These are phyloP conservation scores for Auricularia heimuer DNA, from an alignment of 768 basidiomycete genomes.

Conservation along the genomic window DNA sequence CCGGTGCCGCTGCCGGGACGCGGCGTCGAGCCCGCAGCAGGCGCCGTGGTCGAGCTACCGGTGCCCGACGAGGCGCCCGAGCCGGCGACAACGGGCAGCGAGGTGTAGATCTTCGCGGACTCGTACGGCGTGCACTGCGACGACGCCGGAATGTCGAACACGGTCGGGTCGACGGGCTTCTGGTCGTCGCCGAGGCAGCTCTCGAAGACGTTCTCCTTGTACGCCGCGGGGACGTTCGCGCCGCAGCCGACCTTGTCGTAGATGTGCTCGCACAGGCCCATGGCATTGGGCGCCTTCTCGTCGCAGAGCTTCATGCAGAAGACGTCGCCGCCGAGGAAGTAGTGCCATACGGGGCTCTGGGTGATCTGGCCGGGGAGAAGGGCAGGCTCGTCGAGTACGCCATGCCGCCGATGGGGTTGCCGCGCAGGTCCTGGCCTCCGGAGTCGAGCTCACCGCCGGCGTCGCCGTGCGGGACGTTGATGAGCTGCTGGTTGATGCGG, in stretches of 20 bases:
- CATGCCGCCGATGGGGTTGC: constrained; percentile 27
- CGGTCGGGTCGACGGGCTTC: constrained; percentile 15
- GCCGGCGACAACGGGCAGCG: neutral
- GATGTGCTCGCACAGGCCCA: constrained; percentile 57
- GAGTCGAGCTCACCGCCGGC: constrained; percentile 49
- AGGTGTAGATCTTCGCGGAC: no score
- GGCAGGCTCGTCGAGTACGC: constrained; percentile 55
- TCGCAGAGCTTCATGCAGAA: constrained; percentile 75
- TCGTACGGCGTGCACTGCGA: constrained; percentile 27
- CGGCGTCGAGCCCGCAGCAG: constrained; percentile 1
- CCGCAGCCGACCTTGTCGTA: constrained; percentile 47
- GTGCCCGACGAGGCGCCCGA: neutral
- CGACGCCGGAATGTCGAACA: constrained; percentile 25
- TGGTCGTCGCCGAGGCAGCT: constrained; percentile 59
- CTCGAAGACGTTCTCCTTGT: constrained; percentile 49
- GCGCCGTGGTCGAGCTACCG: neutral
- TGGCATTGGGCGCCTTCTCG: constrained; percentile 37
- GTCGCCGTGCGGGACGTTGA: constrained; percentile 46
- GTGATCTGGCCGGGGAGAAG: constrained; percentile 25
- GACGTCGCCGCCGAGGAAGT: constrained; percentile 58
- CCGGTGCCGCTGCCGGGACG: neutral
- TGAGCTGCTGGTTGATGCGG: constrained; percentile 47
- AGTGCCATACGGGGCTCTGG: constrained; percentile 38
- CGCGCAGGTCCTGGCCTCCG: constrained; percentile 27
- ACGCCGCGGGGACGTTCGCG: constrained; percentile 65